Base-by-base conservation (phyloP, 495 filamentous ascomycete genomes). In the Hypoxylon lienhwacheense region DNA sequence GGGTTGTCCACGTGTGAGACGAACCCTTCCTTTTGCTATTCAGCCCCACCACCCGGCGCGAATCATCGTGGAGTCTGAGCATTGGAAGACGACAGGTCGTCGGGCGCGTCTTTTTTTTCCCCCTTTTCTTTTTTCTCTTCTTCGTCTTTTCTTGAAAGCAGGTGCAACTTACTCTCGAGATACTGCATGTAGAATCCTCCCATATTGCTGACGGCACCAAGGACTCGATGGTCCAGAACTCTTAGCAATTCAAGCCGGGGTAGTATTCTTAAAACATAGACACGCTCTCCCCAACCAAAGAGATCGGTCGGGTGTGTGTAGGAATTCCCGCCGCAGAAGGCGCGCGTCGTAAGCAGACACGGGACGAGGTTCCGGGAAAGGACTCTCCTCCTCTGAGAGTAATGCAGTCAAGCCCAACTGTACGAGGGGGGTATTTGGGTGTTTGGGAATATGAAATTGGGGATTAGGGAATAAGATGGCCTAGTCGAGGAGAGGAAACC, bases 121-220 rank as follows among this genome's bases (percentile, higher is more conserved):
- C 10, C 11, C 11, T 12, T 36, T 26, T 25, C 31, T 25, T 45
- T 45, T n/a, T n/a, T 12, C 34, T 36, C 15, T 36, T 36, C 20
- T 36, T 36, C 10, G 7, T 19, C 14, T 36, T 26, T 25, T 44
- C 25, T 45, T 45, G 26, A 45, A 45, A 45, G 42, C 12, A 54
- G 42, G 49, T 44, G 47, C n/a, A 20, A 82, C 79, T 77, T 80
- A 82, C 79, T 80, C 68, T 81, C 77, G 50, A 82, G 70, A 70
- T 82, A 82, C 70, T 81, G 77, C 74, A 82, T 82, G 69, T 82
- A 82, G 66, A 80, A 82, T 66, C 79, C 79, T 58, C 70, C 71
- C 78, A 81, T 80, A 66, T 64, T 80, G 68, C 59, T 65, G 61
- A 65, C 51, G n/a, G 41, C 41, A 39, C 24, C 15, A 17, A 39